Evolutionary conservation across 2,329 filamentous ascomycete species (phyloP), one percentile per base, ranked within the genome.

Genomic region (Monosporascus sp.): DNA sequence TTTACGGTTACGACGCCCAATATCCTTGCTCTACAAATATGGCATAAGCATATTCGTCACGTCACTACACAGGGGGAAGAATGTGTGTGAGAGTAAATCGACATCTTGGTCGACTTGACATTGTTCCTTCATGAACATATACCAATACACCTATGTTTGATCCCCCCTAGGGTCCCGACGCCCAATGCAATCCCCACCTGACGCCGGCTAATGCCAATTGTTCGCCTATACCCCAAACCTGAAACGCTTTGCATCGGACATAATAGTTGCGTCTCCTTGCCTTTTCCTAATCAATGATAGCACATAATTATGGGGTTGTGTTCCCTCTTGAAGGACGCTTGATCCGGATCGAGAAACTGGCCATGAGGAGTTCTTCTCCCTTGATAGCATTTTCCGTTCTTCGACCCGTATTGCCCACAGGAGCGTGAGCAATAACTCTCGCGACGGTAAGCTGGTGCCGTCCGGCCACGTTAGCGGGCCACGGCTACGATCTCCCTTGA

Each of bases 381-480:
- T 41, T 49, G 46, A 48, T 52, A 51, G 37, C 56, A 64, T 49
- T 62, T 65, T 66, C 58, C 63, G 63, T 66, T 68, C 64, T 63
- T 68, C 66, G 58, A 69, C 63, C 60, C 57, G 59, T 56, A 69
- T 66, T 54, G 65, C 66, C 67, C 67, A 70, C 61, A 69, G 41
- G 58, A 70, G 49, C 22, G 67, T 69, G 66, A 70, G 65, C 61
- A 70, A 61, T 63, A 65, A 61, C 61, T 70, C 67, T 54, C 60
- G 63, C 50, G 67, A 69, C 65, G 67, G 67, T 67, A 69, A 63
- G 64, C 66, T 67, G 63, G 65, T 62, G 66, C 66, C 67, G 53
- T 64, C 60, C 60, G 66, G 67, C 67, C 67, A 69, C 66, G 60
- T 60, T 54, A 57, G 64, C 62, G 61, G 60, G 63, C 61, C 65